Evolutionary conservation across 179 eudicot species (phyloP).

Genomic region (Patellifolia procumbens): DNA sequence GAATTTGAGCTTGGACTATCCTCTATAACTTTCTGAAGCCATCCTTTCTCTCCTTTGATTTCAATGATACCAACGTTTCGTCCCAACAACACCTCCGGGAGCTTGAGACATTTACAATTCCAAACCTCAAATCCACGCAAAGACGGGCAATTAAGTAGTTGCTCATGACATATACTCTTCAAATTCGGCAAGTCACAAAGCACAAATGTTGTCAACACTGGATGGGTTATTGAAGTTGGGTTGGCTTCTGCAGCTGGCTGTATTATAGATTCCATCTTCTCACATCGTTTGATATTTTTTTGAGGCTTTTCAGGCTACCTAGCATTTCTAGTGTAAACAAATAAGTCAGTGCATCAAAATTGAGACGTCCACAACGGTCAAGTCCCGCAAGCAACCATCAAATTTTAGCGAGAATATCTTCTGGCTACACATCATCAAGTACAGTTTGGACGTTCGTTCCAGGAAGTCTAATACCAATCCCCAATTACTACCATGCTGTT

Average conservation of each 20-base stretch:
- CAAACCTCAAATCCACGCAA: constrained; percentile 32
- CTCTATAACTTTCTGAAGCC: constrained; percentile 21
- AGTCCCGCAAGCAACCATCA: constrained; percentile 28
- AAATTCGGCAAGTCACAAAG: constrained; percentile 30
- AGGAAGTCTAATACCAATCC: constrained; percentile 26
- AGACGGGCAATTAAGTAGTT: constrained; percentile 30
- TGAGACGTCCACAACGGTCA: constrained; percentile 25
- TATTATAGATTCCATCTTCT: constrained; percentile 26
- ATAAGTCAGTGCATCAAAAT: constrained; percentile 23
- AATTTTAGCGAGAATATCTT: constrained; percentile 22
- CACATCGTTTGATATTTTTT: constrained; percentile 31
- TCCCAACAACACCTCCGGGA: constrained; percentile 30
- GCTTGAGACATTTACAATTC: constrained; percentile 28
- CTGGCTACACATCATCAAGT: constrained; percentile 25
- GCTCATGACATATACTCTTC: constrained; percentile 26
- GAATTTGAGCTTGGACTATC: constrained; percentile 23
- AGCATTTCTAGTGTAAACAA: constrained; percentile 32
- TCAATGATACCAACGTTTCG: constrained; percentile 24
- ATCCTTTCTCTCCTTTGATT: constrained; percentile 29
- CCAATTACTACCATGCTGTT: constrained; percentile 36
- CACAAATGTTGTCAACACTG: constrained; percentile 13
- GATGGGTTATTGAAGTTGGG: constrained; percentile 26
- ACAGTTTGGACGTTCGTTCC: constrained; percentile 28
- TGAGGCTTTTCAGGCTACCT: constrained; percentile 25
- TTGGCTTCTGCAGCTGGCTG: constrained; percentile 32